phyloP scores from a whole-genome alignment of 2,329 filamentous ascomycete genomes.

The Neofusicoccum ribis region DNA sequence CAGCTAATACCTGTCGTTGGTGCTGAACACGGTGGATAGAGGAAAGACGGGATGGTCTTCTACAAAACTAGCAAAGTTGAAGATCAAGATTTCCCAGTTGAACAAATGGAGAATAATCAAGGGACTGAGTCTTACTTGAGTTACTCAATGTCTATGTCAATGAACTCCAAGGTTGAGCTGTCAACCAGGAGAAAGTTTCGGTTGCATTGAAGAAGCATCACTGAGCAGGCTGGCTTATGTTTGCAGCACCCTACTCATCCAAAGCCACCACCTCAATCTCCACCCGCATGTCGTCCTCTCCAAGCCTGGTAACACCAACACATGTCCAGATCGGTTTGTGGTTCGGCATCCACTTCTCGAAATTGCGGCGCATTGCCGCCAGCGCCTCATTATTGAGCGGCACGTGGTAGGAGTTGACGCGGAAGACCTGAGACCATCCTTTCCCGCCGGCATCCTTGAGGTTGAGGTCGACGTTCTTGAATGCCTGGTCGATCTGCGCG shows the following conservation, averaged over 20 bases:
- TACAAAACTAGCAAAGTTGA: too few species aligned
- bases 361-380: slow-evolving; percentile 25
- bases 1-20: too few species aligned
- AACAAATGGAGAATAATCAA: too few species aligned
- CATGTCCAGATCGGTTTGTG: slow-evolving; percentile 30
- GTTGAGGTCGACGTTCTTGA: slow-evolving; percentile 56
- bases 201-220: too few species aligned
- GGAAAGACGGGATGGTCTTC: too few species aligned
- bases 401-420: slow-evolving; percentile 31
- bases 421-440: slow-evolving; percentile 56
- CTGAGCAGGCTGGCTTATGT: too few species aligned
- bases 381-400: slow-evolving; percentile 25
- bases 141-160: too few species aligned
- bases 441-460: slow-evolving; percentile 56
- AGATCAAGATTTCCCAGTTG: too few species aligned
- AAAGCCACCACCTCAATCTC: slow-evolving; percentile 27
- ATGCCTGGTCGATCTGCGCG: slow-evolving; percentile 46
- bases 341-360: slow-evolving; percentile 30
- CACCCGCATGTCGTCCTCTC: slow-evolving; percentile 43
- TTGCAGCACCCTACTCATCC: slow-evolving; percentile 8
- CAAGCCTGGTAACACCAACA: slow-evolving; percentile 27
- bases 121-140: too few species aligned
- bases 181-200: too few species aligned
- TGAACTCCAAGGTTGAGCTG: too few species aligned
- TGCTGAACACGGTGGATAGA: too few species aligned